Evolutionary conservation across 2,329 filamentous ascomycete genomes (phyloP).

Genomic region (Arthrinium phaeospermum): DNA sequence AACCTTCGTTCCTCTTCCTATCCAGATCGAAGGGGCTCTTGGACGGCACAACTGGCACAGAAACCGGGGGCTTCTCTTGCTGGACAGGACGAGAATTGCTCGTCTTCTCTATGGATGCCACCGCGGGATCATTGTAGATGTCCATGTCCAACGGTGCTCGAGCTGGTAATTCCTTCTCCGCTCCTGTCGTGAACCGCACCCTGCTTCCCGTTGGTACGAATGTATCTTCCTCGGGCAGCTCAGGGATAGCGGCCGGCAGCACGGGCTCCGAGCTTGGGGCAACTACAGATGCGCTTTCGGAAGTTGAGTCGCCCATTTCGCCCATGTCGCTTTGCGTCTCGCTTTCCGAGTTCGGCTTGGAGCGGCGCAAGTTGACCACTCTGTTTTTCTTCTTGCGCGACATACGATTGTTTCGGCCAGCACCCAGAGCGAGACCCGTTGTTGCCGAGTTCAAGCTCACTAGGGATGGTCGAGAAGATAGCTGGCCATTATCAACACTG

Average conservation of each 20-base stretch:
- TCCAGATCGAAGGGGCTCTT: conserved; percentile 38
- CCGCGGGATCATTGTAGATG: conserved; percentile 36
- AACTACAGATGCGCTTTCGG: conserved; percentile 60
- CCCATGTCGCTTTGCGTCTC: conserved; percentile 58
- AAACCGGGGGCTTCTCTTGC: conserved; percentile 35
- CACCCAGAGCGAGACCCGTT: conserved; percentile 67
- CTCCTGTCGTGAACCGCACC: conserved; percentile 47
- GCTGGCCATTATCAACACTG: conserved; percentile 65
- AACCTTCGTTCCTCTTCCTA: conserved; percentile 43
- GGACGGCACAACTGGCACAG: conserved; percentile 30
- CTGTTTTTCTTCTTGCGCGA: conserved; percentile 82
- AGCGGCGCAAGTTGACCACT: conserved; percentile 79
- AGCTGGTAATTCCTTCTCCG: conserved; percentile 36
- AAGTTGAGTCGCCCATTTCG: conserved; percentile 45
- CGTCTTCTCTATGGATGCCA: conserved; percentile 26
- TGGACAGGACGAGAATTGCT: conserved; percentile 23
- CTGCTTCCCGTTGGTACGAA: conserved; percentile 40
- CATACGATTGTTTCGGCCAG: conserved; percentile 62
- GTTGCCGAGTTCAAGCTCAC: conserved; percentile 65
- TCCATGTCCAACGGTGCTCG: conserved; percentile 43
- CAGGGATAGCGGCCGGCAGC: conserved; percentile 60
- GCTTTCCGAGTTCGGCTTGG: conserved; percentile 57
- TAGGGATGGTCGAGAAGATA: conserved; percentile 72
- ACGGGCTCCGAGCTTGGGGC: conserved; percentile 67
- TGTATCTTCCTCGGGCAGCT: conserved; percentile 59